Base-by-base conservation (phyloP, 345 rosid species). In the Limnanthes douglasii region DNA sequence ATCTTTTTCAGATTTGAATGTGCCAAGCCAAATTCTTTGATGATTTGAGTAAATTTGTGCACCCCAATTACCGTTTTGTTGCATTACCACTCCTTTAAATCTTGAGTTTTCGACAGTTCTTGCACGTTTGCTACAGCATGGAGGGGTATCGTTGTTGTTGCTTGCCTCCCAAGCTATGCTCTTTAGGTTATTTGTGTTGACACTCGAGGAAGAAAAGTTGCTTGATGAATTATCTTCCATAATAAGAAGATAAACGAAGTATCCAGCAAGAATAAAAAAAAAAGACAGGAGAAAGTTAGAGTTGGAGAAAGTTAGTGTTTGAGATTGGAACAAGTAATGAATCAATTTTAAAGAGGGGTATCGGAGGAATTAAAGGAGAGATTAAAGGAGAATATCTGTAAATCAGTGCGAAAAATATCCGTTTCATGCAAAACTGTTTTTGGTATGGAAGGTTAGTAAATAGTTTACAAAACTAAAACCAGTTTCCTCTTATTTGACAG, bases 21-120 rank as follows among this genome's bases (percentile, higher is more conserved):
- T 79, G 0, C 86, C 93, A 0, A 79, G 73, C 82, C 93, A 79
- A 12, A 72, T 63, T 27, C 78, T 56, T 8, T 36, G 31, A 39
- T 64, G 71, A 20, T 72, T 60, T 18, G 64, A 62, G 32, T 75
- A 75, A 32, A 75, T 75, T 57, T 75, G 93, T 15, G 76, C 73
- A 0, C 86, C 93, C 76, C 76, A 79, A 15, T 60, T 55, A 11
- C 86, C 85, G 19, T 69, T 66, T 41, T 43, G 66, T 4, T 66
- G 78, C 0, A 60, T 62, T 11, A 72, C 69, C 2, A 75, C 73
- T 2, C 82, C 93, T 65, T 68, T 72, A 47, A 51, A 72, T 43
- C 37, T 66, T 4, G 62, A 5, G 6, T 17, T 4, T 5, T 17
- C 4, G 4, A 12, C 27, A 2, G 13, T 15, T 11, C 15, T 19